Base-by-base conservation (phyloP, 2,329 filamentous ascomycete genomes). In the Neonectria hederae region DNA sequence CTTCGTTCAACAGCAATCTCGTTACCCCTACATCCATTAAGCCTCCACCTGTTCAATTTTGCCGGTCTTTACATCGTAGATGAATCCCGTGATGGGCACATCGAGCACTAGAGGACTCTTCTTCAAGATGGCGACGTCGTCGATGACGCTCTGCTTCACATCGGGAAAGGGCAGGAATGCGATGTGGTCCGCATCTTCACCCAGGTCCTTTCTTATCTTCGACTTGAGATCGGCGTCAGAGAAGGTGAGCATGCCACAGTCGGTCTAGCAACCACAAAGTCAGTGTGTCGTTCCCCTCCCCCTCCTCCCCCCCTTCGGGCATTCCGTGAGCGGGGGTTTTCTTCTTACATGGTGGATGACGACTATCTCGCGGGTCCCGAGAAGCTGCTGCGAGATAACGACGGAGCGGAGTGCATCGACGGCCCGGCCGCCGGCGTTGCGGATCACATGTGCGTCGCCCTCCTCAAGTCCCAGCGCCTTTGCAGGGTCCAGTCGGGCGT, bases 381-480 rank as follows among this genome's bases (percentile, higher is more conserved):
- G 85, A 2, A 95, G 82, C 76, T 95, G 92, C 77, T 96, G 84
- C 0, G 91, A 94, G 69, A 96, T 93, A 62, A 95, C 80, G 54
- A 96, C 84, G 9, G 88, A 92, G 42, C 92, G 89, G 7, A 94
- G 83, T 0, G 89, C 90, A 56, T 95, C 92, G 28, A 82, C 79
- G 1, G 87, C 89, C 22, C 85, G 88, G 1, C 83, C 91, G 2
- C 90, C 90, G 2, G 89, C 90, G 68, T 94, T 94, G 58, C 92
- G 89, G 63, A 94, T 90, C n/a, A 94, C 87, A 75, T 96, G 92
- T 0, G 92, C 92, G 65, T 93, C 91, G 28, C 92, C 92, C 3
- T 73, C 56, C 14, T 64, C 66, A 11, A 73, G 69, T 0, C 71
- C 71, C 0, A 73, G 67, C 0, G 65, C 48, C 38, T 68, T 70